Evolutionary conservation across 805 yeast species (phyloP).

Genomic region (Lipomyces mesembrius): DNA sequence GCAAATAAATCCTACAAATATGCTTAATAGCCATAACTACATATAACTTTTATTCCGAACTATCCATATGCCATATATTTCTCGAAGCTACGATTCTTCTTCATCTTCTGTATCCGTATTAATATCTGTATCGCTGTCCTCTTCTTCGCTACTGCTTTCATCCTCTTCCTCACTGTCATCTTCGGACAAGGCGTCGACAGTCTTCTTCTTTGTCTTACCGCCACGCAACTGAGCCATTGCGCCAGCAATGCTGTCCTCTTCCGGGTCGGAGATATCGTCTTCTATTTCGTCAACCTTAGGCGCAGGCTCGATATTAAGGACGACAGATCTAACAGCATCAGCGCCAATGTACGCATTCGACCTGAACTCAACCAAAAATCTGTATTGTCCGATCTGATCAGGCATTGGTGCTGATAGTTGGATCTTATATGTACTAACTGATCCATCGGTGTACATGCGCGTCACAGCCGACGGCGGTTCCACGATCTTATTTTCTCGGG

Average conservation of each 20-base stretch:
- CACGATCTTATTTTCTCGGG: constrained; percentile 77
- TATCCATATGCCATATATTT: not conserved
- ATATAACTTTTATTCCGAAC: not conserved
- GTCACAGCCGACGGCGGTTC: constrained; percentile 66
- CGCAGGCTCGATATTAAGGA: constrained; percentile 69
- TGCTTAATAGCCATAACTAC: not conserved
- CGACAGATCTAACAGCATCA: constrained; percentile 73
- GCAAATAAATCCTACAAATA: not conserved
- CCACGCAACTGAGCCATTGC: constrained; percentile 74
- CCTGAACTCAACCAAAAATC: constrained; percentile 71
- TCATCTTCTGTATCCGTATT: constrained; percentile 41
- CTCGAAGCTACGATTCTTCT: constrained; percentile 3
- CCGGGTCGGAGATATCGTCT: constrained; percentile 56
- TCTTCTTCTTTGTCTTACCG: constrained; percentile 51
- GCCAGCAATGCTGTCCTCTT: constrained; percentile 75
- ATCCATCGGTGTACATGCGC: constrained; percentile 60
- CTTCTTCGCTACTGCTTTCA: constrained; percentile 36
- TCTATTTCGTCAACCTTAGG: constrained; percentile 43
- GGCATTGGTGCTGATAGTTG: constrained; percentile 80
- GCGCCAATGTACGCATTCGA: constrained; percentile 80
- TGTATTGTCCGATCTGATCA: constrained; percentile 63
- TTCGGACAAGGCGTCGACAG: constrained; percentile 53
- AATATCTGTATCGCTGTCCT: constrained; percentile 38
- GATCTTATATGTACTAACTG: constrained; percentile 75
- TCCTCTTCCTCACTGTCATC: constrained; percentile 61